A percentile compares a stretch with the other conserved stretches of the same genome.
Conservation (phyloP, 306 rosid species). For the Acmispon strigosus region DNA sequence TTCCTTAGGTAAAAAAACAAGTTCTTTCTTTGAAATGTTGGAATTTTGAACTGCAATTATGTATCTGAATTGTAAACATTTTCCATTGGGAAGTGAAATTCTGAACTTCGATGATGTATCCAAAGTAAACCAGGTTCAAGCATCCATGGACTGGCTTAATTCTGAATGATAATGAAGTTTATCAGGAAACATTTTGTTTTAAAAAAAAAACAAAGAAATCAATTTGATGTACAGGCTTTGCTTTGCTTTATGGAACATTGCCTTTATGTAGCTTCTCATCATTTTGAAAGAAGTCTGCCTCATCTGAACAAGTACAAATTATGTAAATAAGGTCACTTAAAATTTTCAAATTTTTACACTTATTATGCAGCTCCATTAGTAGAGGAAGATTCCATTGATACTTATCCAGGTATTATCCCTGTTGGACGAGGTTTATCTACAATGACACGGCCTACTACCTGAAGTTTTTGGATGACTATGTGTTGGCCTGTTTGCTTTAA, state of each 20-base stretch:
- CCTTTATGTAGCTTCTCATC: background rate
- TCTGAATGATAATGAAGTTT: background rate
- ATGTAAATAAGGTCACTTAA: background rate
- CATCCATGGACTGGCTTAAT: background rate
- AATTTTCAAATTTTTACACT: background rate
- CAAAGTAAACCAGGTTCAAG: background rate
- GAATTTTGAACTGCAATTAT: background rate
- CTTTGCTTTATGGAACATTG: background rate
- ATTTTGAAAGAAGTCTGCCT: background rate
- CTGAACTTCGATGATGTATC: background rate
- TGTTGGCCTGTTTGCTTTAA: constrained; percentile 7
- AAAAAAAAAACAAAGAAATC: background rate
- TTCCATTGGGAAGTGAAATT: background rate
- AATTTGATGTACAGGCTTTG: background rate
- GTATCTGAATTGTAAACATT: background rate
- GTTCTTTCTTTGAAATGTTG: background rate
- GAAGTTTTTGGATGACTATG: constrained; percentile 22
- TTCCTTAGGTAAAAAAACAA: background rate
- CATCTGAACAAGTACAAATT: background rate
- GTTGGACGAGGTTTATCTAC: constrained; percentile 93
- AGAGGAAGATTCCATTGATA: constrained; percentile 57
- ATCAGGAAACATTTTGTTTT: background rate
- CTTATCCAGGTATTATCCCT: constrained; percentile 69
- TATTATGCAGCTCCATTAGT: constrained; percentile 49
- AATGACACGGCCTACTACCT: constrained; percentile 92